Conservation (phyloP, 257 asterid species). For the Parsonsia alboflavescens region DNA sequence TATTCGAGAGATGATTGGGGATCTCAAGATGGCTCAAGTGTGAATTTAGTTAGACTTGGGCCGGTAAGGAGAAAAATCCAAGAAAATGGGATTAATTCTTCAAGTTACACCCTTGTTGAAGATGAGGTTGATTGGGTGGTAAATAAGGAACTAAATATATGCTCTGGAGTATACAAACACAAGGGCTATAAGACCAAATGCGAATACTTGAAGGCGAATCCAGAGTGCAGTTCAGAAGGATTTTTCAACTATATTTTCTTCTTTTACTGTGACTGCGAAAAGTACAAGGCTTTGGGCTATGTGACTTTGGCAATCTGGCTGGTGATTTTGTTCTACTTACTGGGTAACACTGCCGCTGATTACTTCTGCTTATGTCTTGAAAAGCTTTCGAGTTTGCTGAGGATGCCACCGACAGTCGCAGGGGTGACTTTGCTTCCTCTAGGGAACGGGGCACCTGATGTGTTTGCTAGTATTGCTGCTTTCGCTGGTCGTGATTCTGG, state of each 20-base stretch:
- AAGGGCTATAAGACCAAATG: slow-evolving; percentile 46
- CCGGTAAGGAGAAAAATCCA: slow-evolving; percentile 29
- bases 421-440: slow-evolving; percentile 85
- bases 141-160: slow-evolving; percentile 24
- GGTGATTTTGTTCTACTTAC: slow-evolving; percentile 55
- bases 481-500: slow-evolving; percentile 62
- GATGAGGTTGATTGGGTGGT: slow-evolving; percentile 14
- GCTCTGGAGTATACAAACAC: slow-evolving; percentile 52
- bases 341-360: slow-evolving; percentile 86
- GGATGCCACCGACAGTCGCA: slow-evolving; percentile 69
- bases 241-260: slow-evolving; percentile 51
- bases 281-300: slow-evolving; percentile 39
- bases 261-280: slow-evolving; percentile 60
- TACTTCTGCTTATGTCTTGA: slow-evolving; percentile 72
- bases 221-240: slow-evolving; percentile 64
- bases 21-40: slow-evolving; percentile 5
- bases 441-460: slow-evolving; percentile 92
- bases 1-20: slow-evolving; percentile 5
- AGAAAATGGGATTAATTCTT: slow-evolving; percentile 18
- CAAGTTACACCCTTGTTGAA: not conserved
- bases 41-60: slow-evolving; percentile 1
- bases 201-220: slow-evolving; percentile 52
- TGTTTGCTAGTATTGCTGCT: slow-evolving; percentile 79
- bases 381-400: slow-evolving; percentile 46
- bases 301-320: slow-evolving; percentile 51